Evolutionary conservation across 805 yeast genomes (phyloP).

Genomic region (Suhomyces tanzawaensis): DNA sequence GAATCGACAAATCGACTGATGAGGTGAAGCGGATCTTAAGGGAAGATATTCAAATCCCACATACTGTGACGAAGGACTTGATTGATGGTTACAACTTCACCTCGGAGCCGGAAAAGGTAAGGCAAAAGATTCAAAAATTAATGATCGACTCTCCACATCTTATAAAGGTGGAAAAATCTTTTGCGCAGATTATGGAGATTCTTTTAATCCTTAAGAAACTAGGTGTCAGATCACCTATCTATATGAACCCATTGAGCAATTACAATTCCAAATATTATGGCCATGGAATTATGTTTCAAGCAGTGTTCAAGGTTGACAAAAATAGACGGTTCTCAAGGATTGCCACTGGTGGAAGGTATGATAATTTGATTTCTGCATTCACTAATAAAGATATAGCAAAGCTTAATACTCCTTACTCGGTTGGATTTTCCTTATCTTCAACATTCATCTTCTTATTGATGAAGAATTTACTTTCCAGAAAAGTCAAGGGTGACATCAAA

Average conservation of each 20-base stretch:
- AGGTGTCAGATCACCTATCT: conserved; percentile 56
- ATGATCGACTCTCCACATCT: conserved; percentile 74
- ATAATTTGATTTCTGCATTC: conserved; percentile 62
- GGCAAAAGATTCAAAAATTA: conserved; percentile 57
- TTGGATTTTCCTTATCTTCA: conserved; percentile 80
- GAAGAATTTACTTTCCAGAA: conserved; percentile 25
- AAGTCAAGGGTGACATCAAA: conserved; percentile 7
- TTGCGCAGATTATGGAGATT: conserved; percentile 62
- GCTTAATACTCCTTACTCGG: conserved; percentile 49
- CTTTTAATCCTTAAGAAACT: conserved; percentile 51
- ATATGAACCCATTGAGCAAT: conserved; percentile 78
- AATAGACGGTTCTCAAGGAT: conserved; percentile 46
- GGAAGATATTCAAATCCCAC: conserved; percentile 68
- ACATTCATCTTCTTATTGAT: conserved; percentile 35
- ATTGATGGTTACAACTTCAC: conserved; percentile 72
- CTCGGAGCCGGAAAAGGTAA: conserved; percentile 64
- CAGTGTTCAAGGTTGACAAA: conserved; percentile 61
- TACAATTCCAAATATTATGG: conserved; percentile 77
- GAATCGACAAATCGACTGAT: conserved; percentile 61
- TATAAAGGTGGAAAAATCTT: conserved; percentile 57
- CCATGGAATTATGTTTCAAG: conserved; percentile 87
- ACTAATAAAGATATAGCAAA: conserved; percentile 45
- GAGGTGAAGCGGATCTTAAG: conserved; percentile 47
- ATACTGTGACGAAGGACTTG: conserved; percentile 79
- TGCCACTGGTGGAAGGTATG: conserved; percentile 95